Base-by-base conservation (phyloP, 169 alveolate genomes). In the Plasmodium malariae region DNA sequence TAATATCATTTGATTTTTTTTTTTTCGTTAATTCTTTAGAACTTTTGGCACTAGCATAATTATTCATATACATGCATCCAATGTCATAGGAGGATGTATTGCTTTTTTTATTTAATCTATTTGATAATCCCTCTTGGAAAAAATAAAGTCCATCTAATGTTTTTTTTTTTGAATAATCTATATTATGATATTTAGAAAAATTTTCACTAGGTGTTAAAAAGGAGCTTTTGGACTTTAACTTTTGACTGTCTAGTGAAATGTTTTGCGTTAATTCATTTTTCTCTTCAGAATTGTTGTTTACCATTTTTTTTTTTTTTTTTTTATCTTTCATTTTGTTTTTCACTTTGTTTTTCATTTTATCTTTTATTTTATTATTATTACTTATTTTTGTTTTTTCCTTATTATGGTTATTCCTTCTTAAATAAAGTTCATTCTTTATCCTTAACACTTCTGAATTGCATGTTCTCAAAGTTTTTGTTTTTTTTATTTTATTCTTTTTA, bases 51-150 rank as follows among this genome's bases (percentile, higher is more conserved):
- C 89, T 78, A 48, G 55, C 49, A 32, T 49, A 76, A 30, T 26
- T 65, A 37, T 63, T 78, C 69, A 78, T 63, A 24, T 78, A 78
- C 89, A 78, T 78, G 43, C 89, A 78, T n/a, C 89, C 89, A 78
- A 78, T 78, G 32, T 78, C 89, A 24, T 63, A 78, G 21, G 76
- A 28, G 48, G 71, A 62, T 1, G 48, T 48, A 26, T 45, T 78
- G 32, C 55, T 65, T 55, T 55, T 78, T 68, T 78, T 78, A 40
- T 78, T 62, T 68, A 78, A 78, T 48, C 89, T 78, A 21, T 78
- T 78, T 14, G 76, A 65, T 60, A 78, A 36, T 12, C 71, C 67
- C 24, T 76, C 74, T 62, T 78, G 78, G 48, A 78, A 63, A 54
- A 65, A 78, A 43, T 30, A 28, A 12, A 57, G 17, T 32, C 63